Evolutionary conservation across 163 green algal genomes (phyloP).

Genomic region (Scenedesmus sp.): DNA sequence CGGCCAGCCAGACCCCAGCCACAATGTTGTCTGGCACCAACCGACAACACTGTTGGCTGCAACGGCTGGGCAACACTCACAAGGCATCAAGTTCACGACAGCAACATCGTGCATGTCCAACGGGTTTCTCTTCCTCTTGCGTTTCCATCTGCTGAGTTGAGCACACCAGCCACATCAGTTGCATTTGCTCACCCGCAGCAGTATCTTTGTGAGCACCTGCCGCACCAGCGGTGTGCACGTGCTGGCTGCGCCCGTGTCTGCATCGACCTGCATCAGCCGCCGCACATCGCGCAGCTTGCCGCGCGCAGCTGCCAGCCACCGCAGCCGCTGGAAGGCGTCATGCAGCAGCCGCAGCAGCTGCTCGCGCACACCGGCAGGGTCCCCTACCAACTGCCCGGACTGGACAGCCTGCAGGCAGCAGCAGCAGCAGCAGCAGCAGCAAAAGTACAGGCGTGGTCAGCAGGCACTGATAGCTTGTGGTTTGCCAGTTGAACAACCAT

Average conservation of each 20-base stretch:
- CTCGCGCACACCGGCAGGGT: constrained; percentile 45
- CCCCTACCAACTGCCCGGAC: constrained; percentile 44
- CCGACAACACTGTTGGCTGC: too few species aligned
- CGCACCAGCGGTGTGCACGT: constrained; percentile 28
- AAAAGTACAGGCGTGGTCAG: too few species aligned
- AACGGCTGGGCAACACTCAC: too few species aligned
- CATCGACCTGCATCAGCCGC: constrained; percentile 46
- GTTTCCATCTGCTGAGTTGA: too few species aligned
- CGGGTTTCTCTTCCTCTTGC: too few species aligned
- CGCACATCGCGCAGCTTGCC: constrained; percentile 56
- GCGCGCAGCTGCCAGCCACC: constrained; percentile 42
- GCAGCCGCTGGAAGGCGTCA: constrained; percentile 45
- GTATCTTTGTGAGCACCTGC: constrained; percentile 56
- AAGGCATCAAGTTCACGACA: too few species aligned
- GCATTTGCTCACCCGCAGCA: constrained; percentile 51
- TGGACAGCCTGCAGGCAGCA: constrained; percentile 6
- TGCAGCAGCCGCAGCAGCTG: constrained; percentile 45
- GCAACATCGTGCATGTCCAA: too few species aligned
- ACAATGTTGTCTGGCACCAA: too few species aligned
- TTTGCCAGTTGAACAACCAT: too few species aligned
- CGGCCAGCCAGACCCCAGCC: neutral
- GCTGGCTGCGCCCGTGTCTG: constrained; percentile 21
- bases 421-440: neutral
- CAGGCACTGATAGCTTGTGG: too few species aligned
- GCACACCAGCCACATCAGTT: too few species aligned